phyloP scores from a whole-genome alignment of 2,329 filamentous ascomycete genomes.

The Colletotrichum cereale region DNA sequence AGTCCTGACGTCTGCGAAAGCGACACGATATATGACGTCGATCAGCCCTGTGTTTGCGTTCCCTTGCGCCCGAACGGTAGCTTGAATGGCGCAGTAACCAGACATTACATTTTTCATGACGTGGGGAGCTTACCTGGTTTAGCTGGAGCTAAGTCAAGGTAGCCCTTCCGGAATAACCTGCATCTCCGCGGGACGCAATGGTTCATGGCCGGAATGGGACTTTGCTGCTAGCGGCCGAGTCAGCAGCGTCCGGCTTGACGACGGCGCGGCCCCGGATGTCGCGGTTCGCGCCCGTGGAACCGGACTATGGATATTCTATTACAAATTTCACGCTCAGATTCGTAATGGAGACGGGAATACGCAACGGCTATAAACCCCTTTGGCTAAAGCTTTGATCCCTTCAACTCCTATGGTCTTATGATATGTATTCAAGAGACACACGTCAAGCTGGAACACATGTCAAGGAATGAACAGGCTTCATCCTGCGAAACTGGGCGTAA shows the following conservation, averaged over 20 bases:
- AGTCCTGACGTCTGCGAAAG: constrained; percentile 6
- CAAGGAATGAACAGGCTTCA: too few relatives aligned
- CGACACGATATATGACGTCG: constrained; percentile 10
- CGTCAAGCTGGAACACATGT: too few relatives aligned
- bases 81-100: neutral
- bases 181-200: constrained; percentile 10
- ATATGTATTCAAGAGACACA: too few relatives aligned
- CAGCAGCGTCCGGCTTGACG: neutral
- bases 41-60: neutral
- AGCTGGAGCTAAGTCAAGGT: neutral
- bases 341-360: too few relatives aligned
- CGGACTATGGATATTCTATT: neutral
- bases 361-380: too few relatives aligned
- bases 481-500: too few relatives aligned
- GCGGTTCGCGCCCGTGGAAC: neutral
- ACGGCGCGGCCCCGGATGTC: neutral
- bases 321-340: neutral
- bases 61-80: neutral
- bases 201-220: neutral
- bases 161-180: neutral
- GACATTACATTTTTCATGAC: constrained; percentile 7
- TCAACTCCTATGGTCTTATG: too few relatives aligned
- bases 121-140: neutral
- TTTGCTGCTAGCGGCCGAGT: neutral
- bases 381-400: too few relatives aligned